A percentile compares a stretch with the other conserved stretches of the same genome.
Conservation (phyloP, 768 basidiomycete species). For the Serendipita sp. region DNA sequence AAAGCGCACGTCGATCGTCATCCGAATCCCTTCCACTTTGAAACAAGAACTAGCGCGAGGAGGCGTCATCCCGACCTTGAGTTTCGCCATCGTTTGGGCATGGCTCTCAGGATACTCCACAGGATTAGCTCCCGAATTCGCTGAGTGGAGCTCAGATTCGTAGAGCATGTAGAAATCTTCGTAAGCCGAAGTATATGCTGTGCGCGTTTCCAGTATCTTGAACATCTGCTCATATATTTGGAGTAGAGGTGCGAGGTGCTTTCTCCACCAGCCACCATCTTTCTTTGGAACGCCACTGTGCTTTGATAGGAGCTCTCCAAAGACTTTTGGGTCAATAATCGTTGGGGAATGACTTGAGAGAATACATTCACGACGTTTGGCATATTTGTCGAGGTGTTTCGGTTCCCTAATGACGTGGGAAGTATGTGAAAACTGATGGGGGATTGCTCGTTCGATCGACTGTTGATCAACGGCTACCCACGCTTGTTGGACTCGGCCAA, state of each 20-base stretch:
- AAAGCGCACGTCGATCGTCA: slow-evolving; percentile 38
- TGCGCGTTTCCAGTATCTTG: slow-evolving; percentile 31
- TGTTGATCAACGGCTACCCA: slow-evolving; percentile 14
- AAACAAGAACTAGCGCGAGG: slow-evolving; percentile 46
- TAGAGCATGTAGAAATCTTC: slow-evolving; percentile 41
- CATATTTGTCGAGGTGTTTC: neutral
- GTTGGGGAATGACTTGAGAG: slow-evolving; percentile 23
- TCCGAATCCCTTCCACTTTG: slow-evolving; percentile 44
- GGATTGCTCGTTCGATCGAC: too few species aligned
- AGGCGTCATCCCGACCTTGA: slow-evolving; percentile 40
- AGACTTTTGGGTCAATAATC: slow-evolving; percentile 23
- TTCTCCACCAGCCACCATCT: slow-evolving; percentile 28
- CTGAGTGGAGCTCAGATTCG: slow-evolving; percentile 28
- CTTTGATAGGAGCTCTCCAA: slow-evolving; percentile 10
- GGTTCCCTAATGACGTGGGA: neutral
- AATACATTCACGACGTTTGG: neutral
- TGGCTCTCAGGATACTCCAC: slow-evolving; percentile 30
- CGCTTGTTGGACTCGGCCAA: slow-evolving; percentile 20
- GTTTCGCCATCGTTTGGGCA: slow-evolving; percentile 36
- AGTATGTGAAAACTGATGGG: neutral
- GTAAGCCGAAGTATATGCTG: slow-evolving; percentile 44
- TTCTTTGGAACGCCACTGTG: slow-evolving; percentile 17
- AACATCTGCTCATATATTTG: slow-evolving; percentile 27
- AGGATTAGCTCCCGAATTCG: slow-evolving; percentile 21
- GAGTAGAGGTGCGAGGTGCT: slow-evolving; percentile 23